Evolutionary conservation across 768 basidiomycete genomes (phyloP).

Genomic region (Chalciporus piperatus): DNA sequence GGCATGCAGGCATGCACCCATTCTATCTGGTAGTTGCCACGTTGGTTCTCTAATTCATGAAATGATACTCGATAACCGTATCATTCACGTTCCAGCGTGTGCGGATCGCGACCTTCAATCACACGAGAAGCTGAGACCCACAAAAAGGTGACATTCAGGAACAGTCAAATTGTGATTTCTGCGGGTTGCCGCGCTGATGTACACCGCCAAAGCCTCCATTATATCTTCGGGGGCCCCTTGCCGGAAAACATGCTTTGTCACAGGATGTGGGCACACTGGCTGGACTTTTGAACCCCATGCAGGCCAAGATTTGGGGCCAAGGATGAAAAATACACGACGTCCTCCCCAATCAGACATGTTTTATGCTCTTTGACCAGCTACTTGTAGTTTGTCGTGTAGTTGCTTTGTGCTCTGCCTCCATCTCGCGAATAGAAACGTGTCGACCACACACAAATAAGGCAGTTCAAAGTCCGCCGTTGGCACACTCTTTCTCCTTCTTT

Average conservation of each 20-base stretch:
- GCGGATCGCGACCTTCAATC: no score
- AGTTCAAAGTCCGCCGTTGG: slow-evolving; percentile 34
- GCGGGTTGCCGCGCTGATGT: no score
- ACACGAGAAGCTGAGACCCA: no score
- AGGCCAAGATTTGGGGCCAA: no score
- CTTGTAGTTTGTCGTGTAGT: background rate
- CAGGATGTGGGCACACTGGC: background rate
- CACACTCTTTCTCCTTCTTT: slow-evolving; percentile 27
- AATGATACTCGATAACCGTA: background rate
- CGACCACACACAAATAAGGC: slow-evolving; percentile 14
- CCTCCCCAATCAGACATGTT: background rate
- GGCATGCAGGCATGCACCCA: background rate
- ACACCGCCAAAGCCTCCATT: background rate
- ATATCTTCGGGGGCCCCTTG: no score
- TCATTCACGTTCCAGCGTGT: no score
- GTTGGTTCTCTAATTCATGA: background rate
- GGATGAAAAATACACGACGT: no score
- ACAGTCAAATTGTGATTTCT: no score
- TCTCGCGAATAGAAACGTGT: slow-evolving; percentile 26
- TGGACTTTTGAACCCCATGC: background rate
- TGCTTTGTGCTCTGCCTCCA: background rate
- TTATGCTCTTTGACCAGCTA: background rate
- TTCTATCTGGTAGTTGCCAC: background rate
- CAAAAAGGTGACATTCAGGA: no score
- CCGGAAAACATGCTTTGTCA: slow-evolving; percentile 11